Percentiles rank a stretch among this genome's conserved stretches.
Conservation (phyloP, 1,284 basidiomycete species). For the Grifola frondosa region DNA sequence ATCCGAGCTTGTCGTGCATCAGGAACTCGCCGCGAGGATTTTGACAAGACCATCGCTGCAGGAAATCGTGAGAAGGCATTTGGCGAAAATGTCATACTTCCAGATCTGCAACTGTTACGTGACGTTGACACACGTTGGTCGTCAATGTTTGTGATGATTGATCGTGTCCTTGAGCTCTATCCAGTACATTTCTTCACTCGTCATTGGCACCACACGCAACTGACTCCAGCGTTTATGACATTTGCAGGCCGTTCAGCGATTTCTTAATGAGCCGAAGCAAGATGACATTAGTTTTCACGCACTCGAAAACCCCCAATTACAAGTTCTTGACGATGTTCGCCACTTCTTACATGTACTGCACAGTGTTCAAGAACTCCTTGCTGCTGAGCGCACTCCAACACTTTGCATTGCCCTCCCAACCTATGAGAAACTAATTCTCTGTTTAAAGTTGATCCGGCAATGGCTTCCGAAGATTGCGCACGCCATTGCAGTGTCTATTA, state of each 20-base stretch:
- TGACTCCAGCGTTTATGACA: neutral
- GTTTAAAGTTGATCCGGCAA: neutral
- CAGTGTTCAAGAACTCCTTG: conserved; percentile 26
- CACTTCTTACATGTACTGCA: conserved; percentile 21
- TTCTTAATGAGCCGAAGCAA: conserved; percentile 5
- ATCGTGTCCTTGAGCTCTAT: conserved; percentile 27
- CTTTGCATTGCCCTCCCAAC: conserved; percentile 18
- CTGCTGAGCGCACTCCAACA: conserved; percentile 29
- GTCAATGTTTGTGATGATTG: conserved; percentile 32
- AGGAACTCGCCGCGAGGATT: conserved; percentile 25
- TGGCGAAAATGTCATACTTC: conserved; percentile 18
- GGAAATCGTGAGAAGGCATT: too few relatives aligned
- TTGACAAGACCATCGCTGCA: conserved; percentile 13
- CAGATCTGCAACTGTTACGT: conserved; percentile 18
- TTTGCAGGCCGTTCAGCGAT: conserved; percentile 3
- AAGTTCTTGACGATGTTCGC: conserved; percentile 12
- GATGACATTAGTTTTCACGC: neutral
- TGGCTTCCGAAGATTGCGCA: conserved; percentile 15
- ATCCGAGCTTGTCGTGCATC: conserved; percentile 25
- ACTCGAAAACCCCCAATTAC: conserved; percentile 4
- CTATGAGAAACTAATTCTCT: conserved; percentile 8
- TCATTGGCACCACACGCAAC: too few relatives aligned
- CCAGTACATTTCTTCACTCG: conserved; percentile 9
- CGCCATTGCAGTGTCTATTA: conserved; percentile 13
- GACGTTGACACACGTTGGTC: conserved; percentile 34